A percentile compares a stretch with the other conserved stretches of the same genome.
phyloP scores from a whole-genome alignment of 2,329 filamentous ascomycete genomes.

The Periconia sp. region DNA sequence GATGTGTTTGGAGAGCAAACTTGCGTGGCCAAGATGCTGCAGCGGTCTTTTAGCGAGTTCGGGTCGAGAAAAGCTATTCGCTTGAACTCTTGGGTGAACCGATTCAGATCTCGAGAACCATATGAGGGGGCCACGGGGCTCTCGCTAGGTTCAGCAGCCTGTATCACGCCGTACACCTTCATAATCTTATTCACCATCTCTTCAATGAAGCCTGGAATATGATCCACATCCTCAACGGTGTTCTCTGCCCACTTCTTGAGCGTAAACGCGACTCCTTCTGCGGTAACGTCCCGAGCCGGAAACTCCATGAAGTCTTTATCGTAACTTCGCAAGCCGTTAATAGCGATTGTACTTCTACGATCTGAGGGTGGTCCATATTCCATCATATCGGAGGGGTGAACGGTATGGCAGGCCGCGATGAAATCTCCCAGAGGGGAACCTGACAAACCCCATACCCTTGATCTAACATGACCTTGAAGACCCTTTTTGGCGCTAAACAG shows the following conservation, averaged over 20 bases:
- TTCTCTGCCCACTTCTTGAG: constrained; percentile 42
- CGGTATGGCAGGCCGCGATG: constrained; percentile 56
- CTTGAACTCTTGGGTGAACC: constrained; percentile 25
- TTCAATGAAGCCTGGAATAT: constrained; percentile 27
- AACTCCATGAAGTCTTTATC: constrained; percentile 23
- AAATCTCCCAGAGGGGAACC: constrained; percentile 54
- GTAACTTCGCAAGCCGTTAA: constrained; percentile 29
- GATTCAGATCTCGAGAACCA: constrained; percentile 5
- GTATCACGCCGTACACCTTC: constrained; percentile 22
- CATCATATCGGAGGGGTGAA: constrained; percentile 64
- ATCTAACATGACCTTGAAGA: constrained; percentile 56
- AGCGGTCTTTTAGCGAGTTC: constrained; percentile 37
- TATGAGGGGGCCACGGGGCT: neutral
- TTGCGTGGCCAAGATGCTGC: constrained; percentile 33
- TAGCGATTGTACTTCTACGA: constrained; percentile 49
- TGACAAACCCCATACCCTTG: constrained; percentile 61
- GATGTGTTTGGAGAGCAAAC: constrained; percentile 27
- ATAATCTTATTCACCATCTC: constrained; percentile 29
- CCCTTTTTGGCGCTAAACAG: constrained; percentile 58
- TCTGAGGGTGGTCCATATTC: constrained; percentile 60
- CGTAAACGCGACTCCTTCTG: constrained; percentile 42
- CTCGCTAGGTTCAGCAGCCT: no score
- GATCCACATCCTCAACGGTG: constrained; percentile 30
- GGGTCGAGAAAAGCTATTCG: constrained; percentile 29
- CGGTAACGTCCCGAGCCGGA: constrained; percentile 24